Conservation (phyloP, 768 basidiomycete species). For the Suillus variegatus region DNA sequence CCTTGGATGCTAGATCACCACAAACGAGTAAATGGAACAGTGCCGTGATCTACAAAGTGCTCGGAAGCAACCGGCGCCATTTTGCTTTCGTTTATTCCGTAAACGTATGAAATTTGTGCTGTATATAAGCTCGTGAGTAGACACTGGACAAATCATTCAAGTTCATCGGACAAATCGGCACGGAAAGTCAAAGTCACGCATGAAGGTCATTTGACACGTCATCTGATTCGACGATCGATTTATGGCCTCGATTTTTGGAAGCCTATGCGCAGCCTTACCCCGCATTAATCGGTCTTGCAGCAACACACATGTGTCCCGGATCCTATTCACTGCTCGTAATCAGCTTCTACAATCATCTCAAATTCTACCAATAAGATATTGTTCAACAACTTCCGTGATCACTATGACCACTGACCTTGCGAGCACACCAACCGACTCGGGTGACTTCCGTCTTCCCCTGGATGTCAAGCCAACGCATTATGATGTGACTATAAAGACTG, state of each 20-base stretch:
- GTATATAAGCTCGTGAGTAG: too few species aligned
- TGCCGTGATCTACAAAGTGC: too few species aligned
- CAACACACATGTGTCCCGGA: neutral
- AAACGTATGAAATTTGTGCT: too few species aligned
- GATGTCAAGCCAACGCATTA: constrained; percentile 75
- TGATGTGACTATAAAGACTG: constrained; percentile 76
- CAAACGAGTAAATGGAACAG: too few species aligned
- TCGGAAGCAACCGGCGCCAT: too few species aligned
- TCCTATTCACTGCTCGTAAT: constrained; percentile 6
- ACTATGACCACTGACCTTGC: constrained; percentile 9
- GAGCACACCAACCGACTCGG: constrained; percentile 9
- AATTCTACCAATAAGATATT: constrained; percentile 3
- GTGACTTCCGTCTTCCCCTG: constrained; percentile 56
- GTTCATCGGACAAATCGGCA: too few species aligned
- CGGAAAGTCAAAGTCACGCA: too few species aligned
- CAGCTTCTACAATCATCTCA: neutral
- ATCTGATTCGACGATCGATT: neutral
- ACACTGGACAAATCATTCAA: too few species aligned
- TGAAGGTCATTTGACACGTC: neutral
- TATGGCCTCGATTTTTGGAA: constrained; percentile 18
- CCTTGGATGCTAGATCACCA: too few species aligned
- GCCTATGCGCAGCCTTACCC: constrained; percentile 4
- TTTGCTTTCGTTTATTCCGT: too few species aligned
- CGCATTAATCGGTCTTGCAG: constrained; percentile 3
- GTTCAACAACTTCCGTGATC: constrained; percentile 16